These are phyloP conservation scores for Voacanga thouarsii DNA, from an alignment of 257 asterid genomes.

Conservation along the genomic window DNA sequence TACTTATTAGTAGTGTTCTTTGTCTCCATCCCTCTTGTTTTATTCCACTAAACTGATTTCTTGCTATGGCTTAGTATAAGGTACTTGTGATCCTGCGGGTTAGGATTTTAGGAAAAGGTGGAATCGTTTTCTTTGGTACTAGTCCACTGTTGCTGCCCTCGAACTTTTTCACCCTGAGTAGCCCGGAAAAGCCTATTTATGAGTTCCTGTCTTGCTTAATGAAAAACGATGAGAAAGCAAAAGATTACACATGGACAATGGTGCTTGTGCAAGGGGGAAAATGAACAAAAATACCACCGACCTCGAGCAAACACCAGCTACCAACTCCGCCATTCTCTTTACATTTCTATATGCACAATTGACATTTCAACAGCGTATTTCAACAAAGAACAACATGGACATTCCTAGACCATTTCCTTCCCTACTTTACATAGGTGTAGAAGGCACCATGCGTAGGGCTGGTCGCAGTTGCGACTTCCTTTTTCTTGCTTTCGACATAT, in stretches of 20 bases:
- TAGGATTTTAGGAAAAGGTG: no score
- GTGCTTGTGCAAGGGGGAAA: not conserved
- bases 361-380: not conserved
- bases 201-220: no score
- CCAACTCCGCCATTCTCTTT: not conserved
- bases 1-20: no score
- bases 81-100: no score
- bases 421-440: slow-evolving; percentile 9
- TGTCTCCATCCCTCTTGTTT: no score
- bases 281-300: not conserved
- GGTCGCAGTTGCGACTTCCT: not conserved
- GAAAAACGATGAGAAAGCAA: not conserved
- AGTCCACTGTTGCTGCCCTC: no score
- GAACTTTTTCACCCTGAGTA: no score
- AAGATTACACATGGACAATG: not conserved
- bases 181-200: no score
- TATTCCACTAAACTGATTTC: no score
- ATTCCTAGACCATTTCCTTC: not conserved
- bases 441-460: slow-evolving; percentile 4
- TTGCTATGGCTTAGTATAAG: no score
- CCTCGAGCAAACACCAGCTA: no score
- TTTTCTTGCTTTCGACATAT: slow-evolving; percentile 52
- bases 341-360: not conserved
- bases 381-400: not conserved
- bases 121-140: no score